Base-by-base conservation (phyloP, 139 green algal genomes). In the Micromonas commoda region DNA sequence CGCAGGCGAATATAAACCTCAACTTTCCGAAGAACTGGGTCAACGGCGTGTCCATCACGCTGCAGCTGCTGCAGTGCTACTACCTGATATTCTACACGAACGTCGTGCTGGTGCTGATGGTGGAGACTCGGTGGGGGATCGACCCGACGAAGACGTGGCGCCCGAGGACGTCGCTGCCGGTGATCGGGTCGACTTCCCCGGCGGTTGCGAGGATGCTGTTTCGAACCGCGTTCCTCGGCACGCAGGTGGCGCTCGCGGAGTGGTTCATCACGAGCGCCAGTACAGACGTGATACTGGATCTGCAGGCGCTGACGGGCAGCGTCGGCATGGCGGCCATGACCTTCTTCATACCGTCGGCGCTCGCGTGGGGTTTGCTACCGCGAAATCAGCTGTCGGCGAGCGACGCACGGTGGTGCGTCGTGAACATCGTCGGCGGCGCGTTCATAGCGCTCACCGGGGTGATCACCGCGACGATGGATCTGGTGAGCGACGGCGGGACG, bases 311-410 rank as follows among this genome's bases (percentile, higher is more conserved):
- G 1, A 39, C 5, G 37, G 68, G 68, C 2, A 24, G 37, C 37
- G 23, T 75, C 20, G 68, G 68, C 4, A 75, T 75, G 68, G 33
- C 68, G 68, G 5, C 38, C 21, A 75, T 75, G 68, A 75, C 68
- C 3, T 75, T 75, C 35, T 61, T 75, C 3, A 35, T 75, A 35
- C 68, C 68, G 31, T 64, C 37, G 45, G 45, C 16, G 45, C 45
- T 57, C 45, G 45, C 45, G 45, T 57, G 9, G 45, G 9, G 16
- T 57, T 57, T 57, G 45, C 45, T 57, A 9, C 45, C 45, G 9
- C 16, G 9, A 9, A 16, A 57, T 16, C 9, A 9, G 45, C 16
- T 57, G 9, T 9, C 9, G 9, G 45, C 9, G 9, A 9, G 45
- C 45, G 45, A 57, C 9, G 9, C 9, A 9, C 9, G 16, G 45